Percentiles rank a stretch among this genome's conserved stretches.
These are phyloP conservation scores for Oryza rufipogon DNA, from an alignment of 176 grass and related monocot genomes.

Conservation along the genomic window DNA sequence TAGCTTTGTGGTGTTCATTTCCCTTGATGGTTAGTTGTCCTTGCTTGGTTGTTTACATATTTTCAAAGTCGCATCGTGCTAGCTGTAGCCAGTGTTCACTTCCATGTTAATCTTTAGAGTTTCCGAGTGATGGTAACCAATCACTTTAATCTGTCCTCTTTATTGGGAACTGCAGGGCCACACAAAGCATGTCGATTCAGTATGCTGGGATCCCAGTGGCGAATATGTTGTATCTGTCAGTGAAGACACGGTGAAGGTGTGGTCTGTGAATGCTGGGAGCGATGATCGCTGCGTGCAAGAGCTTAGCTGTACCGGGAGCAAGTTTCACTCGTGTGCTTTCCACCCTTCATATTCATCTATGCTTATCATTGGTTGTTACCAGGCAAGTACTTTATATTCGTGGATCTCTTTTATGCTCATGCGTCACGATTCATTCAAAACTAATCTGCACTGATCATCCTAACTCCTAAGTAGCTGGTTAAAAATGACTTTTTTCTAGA, in stretches of 20 bases:
- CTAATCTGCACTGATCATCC: background rate
- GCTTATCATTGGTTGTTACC: slow-evolving; percentile 80
- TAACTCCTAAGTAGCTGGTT: background rate
- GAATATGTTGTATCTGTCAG: slow-evolving; percentile 78
- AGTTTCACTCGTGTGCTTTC: slow-evolving; percentile 90
- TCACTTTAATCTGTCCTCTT: background rate
- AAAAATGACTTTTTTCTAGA: background rate
- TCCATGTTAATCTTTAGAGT: background rate
- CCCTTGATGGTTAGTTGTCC: background rate
- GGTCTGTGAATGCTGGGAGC: slow-evolving; percentile 63
- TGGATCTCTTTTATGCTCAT: background rate
- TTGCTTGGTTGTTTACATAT: background rate
- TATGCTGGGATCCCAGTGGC: slow-evolving; percentile 81
- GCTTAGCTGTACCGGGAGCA: slow-evolving; percentile 65
- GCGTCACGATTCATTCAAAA: background rate
- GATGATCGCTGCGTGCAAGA: slow-evolving; percentile 66
- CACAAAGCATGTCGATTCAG: slow-evolving; percentile 57
- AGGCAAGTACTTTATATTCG: slow-evolving; percentile 45
- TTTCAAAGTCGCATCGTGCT: background rate
- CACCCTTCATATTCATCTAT: slow-evolving; percentile 74
- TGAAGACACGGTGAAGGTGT: slow-evolving; percentile 75
- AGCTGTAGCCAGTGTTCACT: background rate
- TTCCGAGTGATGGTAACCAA: background rate
- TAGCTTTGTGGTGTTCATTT: background rate
- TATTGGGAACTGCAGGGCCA: slow-evolving; percentile 68